Evolutionary conservation across 2,329 filamentous ascomycete genomes (phyloP), one percentile per base, ranked within the genome.

Genomic region (Chalaropsis ovoidea): DNA sequence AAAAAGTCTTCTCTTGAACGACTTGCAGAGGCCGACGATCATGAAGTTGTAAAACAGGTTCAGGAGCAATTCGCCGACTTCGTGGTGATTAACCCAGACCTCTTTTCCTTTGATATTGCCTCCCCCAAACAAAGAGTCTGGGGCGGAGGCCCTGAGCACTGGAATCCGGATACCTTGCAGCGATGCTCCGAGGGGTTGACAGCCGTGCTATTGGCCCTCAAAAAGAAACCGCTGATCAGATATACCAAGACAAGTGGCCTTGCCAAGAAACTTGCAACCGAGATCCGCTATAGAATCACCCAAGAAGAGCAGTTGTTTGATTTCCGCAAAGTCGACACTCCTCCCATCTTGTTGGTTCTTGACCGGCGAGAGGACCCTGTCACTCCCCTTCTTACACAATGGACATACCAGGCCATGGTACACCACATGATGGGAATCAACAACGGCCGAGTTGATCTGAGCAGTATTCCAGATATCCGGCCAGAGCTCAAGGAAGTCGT

Each of bases 391-490:
- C 81, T 99, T 61, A 96, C 91, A 2, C 94, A 99, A 74, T 99
- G 94, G 94, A 99, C 94, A 31, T 99, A 99, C 72, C 94, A 99
- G 76, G 94, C 94, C n/a, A 99, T 99, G 92, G 94, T 99, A 0
- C 94, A 99, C 73, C 94, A 99, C 72, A 78, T 97, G 1, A 80
- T 99, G 13, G 94, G 94, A 4, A 96, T 99, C 70, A 84, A 89
- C 67, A 97, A 97, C 73, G 94, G 94, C n/a, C 84, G 93, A 62
- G 94, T 99, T 0, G 88, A 96, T 72, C 79, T 99, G 42, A 88
- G 87, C 68, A 83, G 89, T 65, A 86, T 96, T 0, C 89, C 89
- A 13, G 91, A 95, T 65, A 84, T 95, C 65, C 82, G 89, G 17
- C 88, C 90, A 0, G 93, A 96, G 74, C 80, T 96, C 64, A 92